Conservation (phyloP, 2,329 filamentous ascomycete species). For the Daldinia sp. region DNA sequence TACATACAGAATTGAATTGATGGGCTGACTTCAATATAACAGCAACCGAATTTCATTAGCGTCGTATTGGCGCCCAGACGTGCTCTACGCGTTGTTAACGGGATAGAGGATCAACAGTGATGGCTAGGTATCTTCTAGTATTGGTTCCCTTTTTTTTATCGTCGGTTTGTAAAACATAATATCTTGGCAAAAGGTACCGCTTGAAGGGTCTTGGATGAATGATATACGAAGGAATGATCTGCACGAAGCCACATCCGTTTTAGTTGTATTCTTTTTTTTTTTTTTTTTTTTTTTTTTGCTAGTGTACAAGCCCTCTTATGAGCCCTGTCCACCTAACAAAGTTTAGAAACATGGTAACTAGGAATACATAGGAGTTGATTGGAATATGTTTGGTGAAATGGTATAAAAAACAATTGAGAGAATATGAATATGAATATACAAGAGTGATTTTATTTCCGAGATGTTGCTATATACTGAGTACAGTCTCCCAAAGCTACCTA, state of each 20-base stretch:
- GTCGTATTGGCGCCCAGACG: constrained; percentile 76
- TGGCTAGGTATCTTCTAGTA: background rate
- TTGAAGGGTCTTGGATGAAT: background rate
- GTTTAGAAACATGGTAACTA: constrained; percentile 6
- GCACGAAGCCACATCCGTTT: background rate
- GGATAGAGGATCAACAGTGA: constrained; percentile 51
- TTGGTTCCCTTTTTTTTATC: background rate
- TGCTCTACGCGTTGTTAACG: constrained; percentile 77
- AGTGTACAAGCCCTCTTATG: too few relatives aligned
- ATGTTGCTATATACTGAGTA: background rate
- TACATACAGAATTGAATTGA: background rate
- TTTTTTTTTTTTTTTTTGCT: too few relatives aligned
- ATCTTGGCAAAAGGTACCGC: background rate
- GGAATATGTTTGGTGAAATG: background rate
- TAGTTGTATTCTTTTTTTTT: too few relatives aligned
- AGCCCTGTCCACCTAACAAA: too few relatives aligned
- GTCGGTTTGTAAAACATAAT: constrained; percentile 7
- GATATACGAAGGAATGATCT: constrained; percentile 18
- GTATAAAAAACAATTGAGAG: background rate
- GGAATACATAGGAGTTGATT: background rate
- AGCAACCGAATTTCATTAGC: constrained; percentile 77
- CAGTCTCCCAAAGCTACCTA: background rate
- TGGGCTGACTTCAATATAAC: constrained; percentile 4
- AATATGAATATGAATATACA: background rate
- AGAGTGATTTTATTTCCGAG: background rate